Evolutionary conservation across 1,139 yeast species (phyloP), one percentile per base, ranked within the genome.

Genomic region (Suhomyces anneliseae): DNA sequence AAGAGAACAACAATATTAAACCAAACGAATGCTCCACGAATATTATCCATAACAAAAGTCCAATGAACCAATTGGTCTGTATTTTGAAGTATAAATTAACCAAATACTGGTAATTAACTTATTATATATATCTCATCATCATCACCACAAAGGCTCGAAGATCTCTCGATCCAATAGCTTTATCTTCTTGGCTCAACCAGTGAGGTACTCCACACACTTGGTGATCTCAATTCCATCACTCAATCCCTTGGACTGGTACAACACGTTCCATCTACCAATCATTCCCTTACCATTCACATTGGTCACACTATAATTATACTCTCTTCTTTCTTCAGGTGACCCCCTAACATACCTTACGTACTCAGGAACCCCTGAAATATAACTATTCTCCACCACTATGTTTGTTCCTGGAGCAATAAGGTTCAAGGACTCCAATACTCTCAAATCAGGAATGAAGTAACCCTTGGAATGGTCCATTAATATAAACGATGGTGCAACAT

Each of bases 381-480:
- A 35, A 8, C 69, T 64, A 51, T 75, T 75, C 50, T 75, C 79
- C 2, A 78, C 80, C 41, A 66, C 62, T 29, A 78, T 56, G 3
- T 64, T 52, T 0, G 80, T 67, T 0, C 78, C 80, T 8, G 71
- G 69, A 0, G 68, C 69, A 39, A 78, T 59, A 44, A 75, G 59
- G 15, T 69, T 68, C 38, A 73, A 51, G 0, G 76, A 56, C 51
- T 77, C 82, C 42, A 75, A 54, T 2, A 73, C 66, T 36, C 80
- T 57, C 36, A 76, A 59, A 51, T 77, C 81, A 1, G 78, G 72
- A 8, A 74, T 65, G 49, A 75, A 78, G 38, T 58, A 44, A 24
- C 62, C 64, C 50, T 72, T 70, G 56, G 64, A 61, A 52, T 76
- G 81, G 55, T 77, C 79, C 44, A 78, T 64, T 49, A 76, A 70